These are phyloP conservation scores for Amaranthus palmeri DNA, from an alignment of 148 eudicot genomes.

Conservation along the genomic window DNA sequence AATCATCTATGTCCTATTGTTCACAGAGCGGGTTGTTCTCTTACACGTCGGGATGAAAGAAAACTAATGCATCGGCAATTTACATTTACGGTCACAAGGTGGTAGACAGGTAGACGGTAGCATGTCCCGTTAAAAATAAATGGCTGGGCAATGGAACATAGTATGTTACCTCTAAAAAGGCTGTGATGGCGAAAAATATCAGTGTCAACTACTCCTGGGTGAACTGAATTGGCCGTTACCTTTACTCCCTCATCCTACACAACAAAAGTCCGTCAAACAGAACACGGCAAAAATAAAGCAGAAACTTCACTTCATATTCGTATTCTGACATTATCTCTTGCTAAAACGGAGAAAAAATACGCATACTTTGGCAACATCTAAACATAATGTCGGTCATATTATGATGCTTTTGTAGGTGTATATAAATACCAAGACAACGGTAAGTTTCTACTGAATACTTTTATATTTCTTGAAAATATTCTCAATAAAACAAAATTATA, in stretches of 20 bases:
- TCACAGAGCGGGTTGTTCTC: background rate
- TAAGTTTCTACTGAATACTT: background rate
- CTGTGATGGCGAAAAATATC: slow-evolving; percentile 50
- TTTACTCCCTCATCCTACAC: slow-evolving; percentile 49
- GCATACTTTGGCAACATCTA: background rate
- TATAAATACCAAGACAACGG: background rate
- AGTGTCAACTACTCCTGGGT: slow-evolving; percentile 59
- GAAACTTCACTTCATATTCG: background rate
- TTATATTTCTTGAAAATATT: background rate
- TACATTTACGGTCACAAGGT: no score
- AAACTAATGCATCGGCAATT: no score
- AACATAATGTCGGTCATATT: background rate
- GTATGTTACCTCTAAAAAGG: slow-evolving; percentile 31
- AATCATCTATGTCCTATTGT: background rate
- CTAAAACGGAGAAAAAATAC: background rate
- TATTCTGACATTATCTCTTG: background rate
- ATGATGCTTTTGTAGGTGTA: background rate
- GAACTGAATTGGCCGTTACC: slow-evolving; percentile 61
- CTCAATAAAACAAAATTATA: background rate
- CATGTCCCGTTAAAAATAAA: no score
- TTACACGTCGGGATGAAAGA: no score
- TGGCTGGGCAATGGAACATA: background rate
- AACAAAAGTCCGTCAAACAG: background rate
- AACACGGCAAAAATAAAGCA: background rate
- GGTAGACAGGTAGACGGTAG: background rate